Conservation (phyloP, 108 stramenopile genomes). For the Nannochloropsis gaditana region DNA sequence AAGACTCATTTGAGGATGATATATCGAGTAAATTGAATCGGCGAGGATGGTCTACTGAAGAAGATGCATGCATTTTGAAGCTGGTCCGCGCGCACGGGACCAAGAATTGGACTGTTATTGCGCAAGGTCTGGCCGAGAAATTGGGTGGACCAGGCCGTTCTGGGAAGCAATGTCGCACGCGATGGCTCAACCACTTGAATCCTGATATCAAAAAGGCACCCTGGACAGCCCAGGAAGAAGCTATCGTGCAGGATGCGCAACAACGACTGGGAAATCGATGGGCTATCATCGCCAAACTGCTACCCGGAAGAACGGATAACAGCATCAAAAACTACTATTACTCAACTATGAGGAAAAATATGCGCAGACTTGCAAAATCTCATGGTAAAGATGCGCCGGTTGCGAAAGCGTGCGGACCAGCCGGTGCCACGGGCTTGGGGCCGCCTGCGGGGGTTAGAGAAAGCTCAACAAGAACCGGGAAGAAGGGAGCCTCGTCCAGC, state of each 20-base stretch:
- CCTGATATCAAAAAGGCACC: constrained; percentile 56
- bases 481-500: neutral
- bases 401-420: neutral
- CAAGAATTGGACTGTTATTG: constrained; percentile 50
- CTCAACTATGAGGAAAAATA: constrained; percentile 46
- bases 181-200: constrained; percentile 60
- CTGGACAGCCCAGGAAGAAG: constrained; percentile 70
- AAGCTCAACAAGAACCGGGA: neutral
- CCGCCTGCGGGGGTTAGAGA: neutral
- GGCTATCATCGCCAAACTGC: constrained; percentile 60
- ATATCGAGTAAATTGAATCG: neutral
- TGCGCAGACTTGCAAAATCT: constrained; percentile 22
- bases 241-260: constrained; percentile 60
- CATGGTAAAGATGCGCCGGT: neutral
- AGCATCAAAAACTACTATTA: constrained; percentile 92
- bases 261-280: constrained; percentile 47
- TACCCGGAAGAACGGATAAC: constrained; percentile 93
- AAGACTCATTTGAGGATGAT: too few species aligned
- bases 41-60: constrained; percentile 8
- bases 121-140: constrained; percentile 33
- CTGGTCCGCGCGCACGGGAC: constrained; percentile 31
- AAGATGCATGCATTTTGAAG: constrained; percentile 19
- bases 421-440: neutral
- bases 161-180: constrained; percentile 57
- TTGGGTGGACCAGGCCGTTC: constrained; percentile 43